Evolutionary conservation across 1,284 basidiomycete species (phyloP), one percentile per base, ranked within the genome.

Genomic region (Golubevia sp.): DNA sequence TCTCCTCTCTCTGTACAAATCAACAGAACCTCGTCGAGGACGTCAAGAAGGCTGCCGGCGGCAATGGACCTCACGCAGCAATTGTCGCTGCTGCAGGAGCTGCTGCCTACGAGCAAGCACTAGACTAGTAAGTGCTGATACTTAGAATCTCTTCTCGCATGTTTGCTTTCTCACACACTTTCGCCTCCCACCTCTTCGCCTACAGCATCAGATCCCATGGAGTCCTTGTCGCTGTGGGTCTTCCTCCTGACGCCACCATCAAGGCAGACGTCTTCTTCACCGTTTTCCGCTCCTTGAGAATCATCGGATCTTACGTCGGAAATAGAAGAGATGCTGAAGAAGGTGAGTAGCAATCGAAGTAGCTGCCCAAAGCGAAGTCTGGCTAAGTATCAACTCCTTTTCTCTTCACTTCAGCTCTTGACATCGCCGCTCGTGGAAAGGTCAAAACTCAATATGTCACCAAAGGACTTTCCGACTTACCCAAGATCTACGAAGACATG

Each of bases 271-370:
- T 93, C 71, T 93, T 92, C 86, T 91, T 88, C 85, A 72, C 76
- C 58, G 80, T 81, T 20, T 71, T 79, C 56, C 56, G 88, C 84
- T 87, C 86, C 73, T 89, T 91, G 68, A 87, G 86, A 62, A 89
- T 92, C 76, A 85, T 89, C 58, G 91, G 91, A 5, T 90, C 89
- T 2, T 92, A 92, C 77, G 91, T 93, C 58, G 91, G 90, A 5
- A 44, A 90, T 75, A 87, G 91, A 52, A 90, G 91, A 76, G 91
- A 92, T 74, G 88, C 90, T 6, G 77, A 86, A 18, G 91, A 93
- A 77, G n/a, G n/a, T n/a, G n/a, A n/a, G n/a, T n/a, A n/a, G n/a
- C n/a, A n/a, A n/a, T n/a, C n/a, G n/a, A n/a, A n/a, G n/a, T n/a
- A n/a, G n/a, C n/a, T n/a, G n/a, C n/a, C n/a, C n/a, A n/a, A n/a